Evolutionary conservation across 176 grass and related monocot genomes (phyloP), one percentile per base, ranked within the genome.

Genomic region (Oryza meyeriana): DNA sequence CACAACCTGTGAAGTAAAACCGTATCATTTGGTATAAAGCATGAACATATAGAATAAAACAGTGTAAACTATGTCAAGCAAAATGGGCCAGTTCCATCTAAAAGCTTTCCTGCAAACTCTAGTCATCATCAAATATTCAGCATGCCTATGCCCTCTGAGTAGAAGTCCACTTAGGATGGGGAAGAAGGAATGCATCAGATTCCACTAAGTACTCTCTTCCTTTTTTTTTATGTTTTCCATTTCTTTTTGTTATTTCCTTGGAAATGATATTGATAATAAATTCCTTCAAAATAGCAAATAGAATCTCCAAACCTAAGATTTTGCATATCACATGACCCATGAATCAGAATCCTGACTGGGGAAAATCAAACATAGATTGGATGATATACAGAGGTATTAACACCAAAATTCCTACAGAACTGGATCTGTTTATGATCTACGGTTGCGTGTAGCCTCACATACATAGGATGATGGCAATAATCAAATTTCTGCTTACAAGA

Each of bases 401-500:
- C 61, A 62, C 55, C 27, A 67, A 66, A 33, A 16, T n/a, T 50
- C 29, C 47, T 25, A 48, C 18, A 68, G n/a, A 68, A 34, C 12
- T 36, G 9, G 55, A 25, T 22, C 55, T 38, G 67, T 29, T 6
- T 50, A 65, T 0, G 1, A 61, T 41, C 28, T 7, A 55, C 4
- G 8, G 22, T 59, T 59, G 2, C 0, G 0, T 59, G 5, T 13
- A 72, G 66, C 61, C 25, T 57, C 5, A 71, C 20, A 72, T 75
- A 33, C 34, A 66, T 58, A 44, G 12, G 13, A 59, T 34, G 38
- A 20, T 61, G 41, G 14, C 14, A 44, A 6, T 12, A 82, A 22
- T 50, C 18, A 4, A 42, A 8, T 84, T 70, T 18, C 75, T 64
- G 41, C 50, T 62, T 63, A 11, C 8, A 77, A 84, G 25, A 77